phyloP scores from a whole-genome alignment of 768 basidiomycete species.

The Symmetrospora coprosmae region DNA sequence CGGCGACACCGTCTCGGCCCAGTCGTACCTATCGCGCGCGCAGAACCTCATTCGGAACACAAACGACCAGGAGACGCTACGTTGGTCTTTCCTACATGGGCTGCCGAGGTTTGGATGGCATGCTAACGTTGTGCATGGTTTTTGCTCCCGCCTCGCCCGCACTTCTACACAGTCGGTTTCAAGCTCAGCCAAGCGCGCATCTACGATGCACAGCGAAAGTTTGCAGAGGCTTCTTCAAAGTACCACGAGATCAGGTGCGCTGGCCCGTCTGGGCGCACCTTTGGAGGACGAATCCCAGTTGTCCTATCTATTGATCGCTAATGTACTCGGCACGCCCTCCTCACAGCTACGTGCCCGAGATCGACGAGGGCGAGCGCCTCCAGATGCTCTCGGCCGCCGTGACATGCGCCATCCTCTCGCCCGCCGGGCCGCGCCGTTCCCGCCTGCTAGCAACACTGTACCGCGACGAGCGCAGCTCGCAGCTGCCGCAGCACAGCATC shows the following conservation, averaged over 20 bases:
- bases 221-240: slow-evolving; percentile 79
- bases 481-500: slow-evolving; percentile 71
- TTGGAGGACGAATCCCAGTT: not conserved
- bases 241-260: slow-evolving; percentile 92
- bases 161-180: slow-evolving; percentile 48
- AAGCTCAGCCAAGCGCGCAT: slow-evolving; percentile 90
- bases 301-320: no score
- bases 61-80: slow-evolving; percentile 59
- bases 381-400: slow-evolving; percentile 83
- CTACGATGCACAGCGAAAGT: slow-evolving; percentile 78
- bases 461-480: slow-evolving; percentile 74
- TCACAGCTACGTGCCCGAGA: slow-evolving; percentile 41
- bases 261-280: slow-evolving; percentile 34
- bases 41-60: slow-evolving; percentile 72
- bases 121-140: not conserved
- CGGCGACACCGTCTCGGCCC: slow-evolving; percentile 92
- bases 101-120: not conserved
- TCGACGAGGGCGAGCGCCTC: slow-evolving; percentile 82
- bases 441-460: slow-evolving; percentile 81
- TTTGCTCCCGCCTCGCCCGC: not conserved
- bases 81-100: not conserved
- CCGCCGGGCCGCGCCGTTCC: slow-evolving; percentile 90
- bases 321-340: not conserved
- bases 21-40: slow-evolving; percentile 92
- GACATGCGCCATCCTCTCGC: slow-evolving; percentile 88